A percentile compares a stretch with the other conserved stretches of the same genome.
These are phyloP conservation scores for Fonsecaea monophora DNA, from an alignment of 2,329 filamentous ascomycete genomes.

Conservation along the genomic window DNA sequence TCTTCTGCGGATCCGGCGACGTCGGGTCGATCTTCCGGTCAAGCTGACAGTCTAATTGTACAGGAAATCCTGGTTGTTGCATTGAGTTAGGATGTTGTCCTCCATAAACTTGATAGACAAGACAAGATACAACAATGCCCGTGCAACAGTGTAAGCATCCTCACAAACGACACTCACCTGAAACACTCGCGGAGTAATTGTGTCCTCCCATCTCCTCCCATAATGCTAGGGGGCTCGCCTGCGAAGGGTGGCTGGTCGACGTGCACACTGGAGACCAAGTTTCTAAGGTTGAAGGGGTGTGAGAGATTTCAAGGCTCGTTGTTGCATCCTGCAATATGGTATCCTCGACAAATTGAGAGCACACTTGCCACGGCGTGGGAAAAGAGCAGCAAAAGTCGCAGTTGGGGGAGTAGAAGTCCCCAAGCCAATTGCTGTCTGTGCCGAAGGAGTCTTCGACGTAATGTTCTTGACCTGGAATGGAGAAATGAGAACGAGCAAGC, in stretches of 20 bases:
- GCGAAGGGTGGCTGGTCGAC: slow-evolving; percentile 1
- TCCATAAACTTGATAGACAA: not conserved
- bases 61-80: not conserved
- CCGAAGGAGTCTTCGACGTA: not conserved
- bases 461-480: not conserved
- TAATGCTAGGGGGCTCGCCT: not conserved
- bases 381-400: not conserved
- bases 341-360: not conserved
- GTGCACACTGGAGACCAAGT: not conserved
- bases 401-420: not conserved
- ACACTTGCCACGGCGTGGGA: not conserved
- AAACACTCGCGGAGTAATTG: not conserved
- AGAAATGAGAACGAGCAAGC: not conserved
- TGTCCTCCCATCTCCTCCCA: not conserved
- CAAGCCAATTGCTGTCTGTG: not conserved
- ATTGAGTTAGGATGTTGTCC: not conserved
- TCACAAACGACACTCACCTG: not conserved
- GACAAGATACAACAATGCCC: not conserved
- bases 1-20: not conserved
- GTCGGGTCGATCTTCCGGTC: not conserved
- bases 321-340: not conserved
- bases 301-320: not conserved
- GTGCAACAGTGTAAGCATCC: not conserved
- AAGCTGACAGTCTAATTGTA: not conserved
- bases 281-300: not conserved